phyloP scores from a whole-genome alignment of 108 stramenopile species.

The Pelagomonas calceolata region DNA sequence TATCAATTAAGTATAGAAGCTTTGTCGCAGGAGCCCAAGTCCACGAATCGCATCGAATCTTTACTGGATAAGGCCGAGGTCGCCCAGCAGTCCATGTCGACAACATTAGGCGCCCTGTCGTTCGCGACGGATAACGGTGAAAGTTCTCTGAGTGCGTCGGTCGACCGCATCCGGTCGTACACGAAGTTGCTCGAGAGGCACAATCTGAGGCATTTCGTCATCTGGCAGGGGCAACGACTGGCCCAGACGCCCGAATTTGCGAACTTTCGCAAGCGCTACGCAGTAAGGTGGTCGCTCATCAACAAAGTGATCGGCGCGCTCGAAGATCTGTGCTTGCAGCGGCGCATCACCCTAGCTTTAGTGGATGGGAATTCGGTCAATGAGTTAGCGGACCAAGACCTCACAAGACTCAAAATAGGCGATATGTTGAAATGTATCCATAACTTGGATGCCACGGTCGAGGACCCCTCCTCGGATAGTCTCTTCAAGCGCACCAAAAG shows the following conservation, averaged over 20 bases:
- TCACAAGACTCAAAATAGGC: conserved; percentile 16
- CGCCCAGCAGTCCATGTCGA: too few relatives aligned
- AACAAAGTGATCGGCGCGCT: conserved; percentile 13
- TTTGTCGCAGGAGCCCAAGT: too few relatives aligned
- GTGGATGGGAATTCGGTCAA: conserved; percentile 27
- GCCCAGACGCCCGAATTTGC: conserved; percentile 38
- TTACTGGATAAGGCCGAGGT: too few relatives aligned
- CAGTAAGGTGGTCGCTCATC: conserved; percentile 26
- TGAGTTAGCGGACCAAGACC: conserved; percentile 29
- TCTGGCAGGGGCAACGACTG: conserved; percentile 29
- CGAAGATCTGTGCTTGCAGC: conserved; percentile 19
- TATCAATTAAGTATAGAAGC: too few relatives aligned
- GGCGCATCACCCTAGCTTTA: conserved; percentile 28
- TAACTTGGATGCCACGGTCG: conserved; percentile 26
- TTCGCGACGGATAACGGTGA: too few relatives aligned
- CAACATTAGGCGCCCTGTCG: too few relatives aligned
- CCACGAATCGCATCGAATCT: too few relatives aligned
- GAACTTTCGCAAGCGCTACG: conserved; percentile 25
- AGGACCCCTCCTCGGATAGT: too few relatives aligned
- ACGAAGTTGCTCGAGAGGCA: conserved; percentile 12
- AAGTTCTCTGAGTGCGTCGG: neutral
- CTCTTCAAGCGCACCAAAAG: neutral
- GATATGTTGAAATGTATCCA: conserved; percentile 27
- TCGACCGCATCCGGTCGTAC: conserved; percentile 11
- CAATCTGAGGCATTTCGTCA: conserved; percentile 17